A percentile compares a stretch with the other conserved stretches of the same genome.
Conservation (phyloP, 805 yeast species). For the Hanseniaspora valbyensis region DNA sequence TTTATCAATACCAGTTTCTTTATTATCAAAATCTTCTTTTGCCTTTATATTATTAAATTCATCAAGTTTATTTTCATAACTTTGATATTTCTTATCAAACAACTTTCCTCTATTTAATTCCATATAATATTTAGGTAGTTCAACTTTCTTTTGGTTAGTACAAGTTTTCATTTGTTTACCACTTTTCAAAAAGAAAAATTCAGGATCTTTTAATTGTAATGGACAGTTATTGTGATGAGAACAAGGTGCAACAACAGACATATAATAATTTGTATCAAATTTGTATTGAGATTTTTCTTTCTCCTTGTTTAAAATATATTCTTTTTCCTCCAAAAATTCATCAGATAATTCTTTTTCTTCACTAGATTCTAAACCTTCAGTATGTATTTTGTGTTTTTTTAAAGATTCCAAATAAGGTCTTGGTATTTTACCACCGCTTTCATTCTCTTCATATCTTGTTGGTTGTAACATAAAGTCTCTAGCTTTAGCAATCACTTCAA, state of each 20-base stretch:
- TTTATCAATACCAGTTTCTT: constrained; percentile 24
- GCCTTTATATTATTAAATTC: constrained; percentile 5
- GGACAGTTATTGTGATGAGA: constrained; percentile 82
- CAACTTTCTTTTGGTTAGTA: constrained; percentile 56
- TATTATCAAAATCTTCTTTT: constrained; percentile 20
- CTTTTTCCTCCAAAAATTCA: neutral
- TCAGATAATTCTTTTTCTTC: constrained; percentile 17
- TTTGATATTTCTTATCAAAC: constrained; percentile 60
- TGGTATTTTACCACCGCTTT: constrained; percentile 45
- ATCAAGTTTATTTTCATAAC: constrained; percentile 47
- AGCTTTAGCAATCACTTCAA: constrained; percentile 80
- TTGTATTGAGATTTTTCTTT: constrained; percentile 16
- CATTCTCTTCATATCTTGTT: constrained; percentile 44
- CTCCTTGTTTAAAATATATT: constrained; percentile 3
- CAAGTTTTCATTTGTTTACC: constrained; percentile 65
- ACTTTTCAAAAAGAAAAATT: constrained; percentile 42
- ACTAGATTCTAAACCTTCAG: constrained; percentile 19
- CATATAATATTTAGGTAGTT: constrained; percentile 66
- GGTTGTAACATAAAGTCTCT: constrained; percentile 86
- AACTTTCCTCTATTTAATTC: constrained; percentile 77
- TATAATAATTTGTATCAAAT: constrained; percentile 36
- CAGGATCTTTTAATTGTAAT: constrained; percentile 65
- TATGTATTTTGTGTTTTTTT: constrained; percentile 22
- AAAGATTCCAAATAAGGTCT: constrained; percentile 41
- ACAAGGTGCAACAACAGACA: constrained; percentile 78